Evolutionary conservation across 116 monocot species (phyloP).

Genomic region (Cymodocea nodosa): DNA sequence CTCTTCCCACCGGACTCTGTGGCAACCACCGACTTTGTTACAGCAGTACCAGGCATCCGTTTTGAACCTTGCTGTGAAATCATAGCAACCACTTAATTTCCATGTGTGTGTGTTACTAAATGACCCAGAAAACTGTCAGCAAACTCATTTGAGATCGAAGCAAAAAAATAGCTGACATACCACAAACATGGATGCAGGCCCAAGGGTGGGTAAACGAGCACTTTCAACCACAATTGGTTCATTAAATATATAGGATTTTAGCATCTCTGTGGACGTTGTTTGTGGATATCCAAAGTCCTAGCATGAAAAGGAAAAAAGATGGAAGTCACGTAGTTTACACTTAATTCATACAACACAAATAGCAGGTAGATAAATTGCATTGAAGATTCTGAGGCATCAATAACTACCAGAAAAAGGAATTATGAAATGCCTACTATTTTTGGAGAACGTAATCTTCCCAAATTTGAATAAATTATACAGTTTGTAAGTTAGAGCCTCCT

Average conservation of each 20-base stretch:
- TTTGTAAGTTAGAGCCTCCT: no score
- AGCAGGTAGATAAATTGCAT: not conserved
- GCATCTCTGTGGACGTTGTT: slow-evolving; percentile 86
- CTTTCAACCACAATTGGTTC: slow-evolving; percentile 81
- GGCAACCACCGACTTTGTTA: slow-evolving; percentile 94
- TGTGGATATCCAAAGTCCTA: slow-evolving; percentile 99
- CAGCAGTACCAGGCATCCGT: slow-evolving; percentile 91
- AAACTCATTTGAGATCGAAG: not conserved
- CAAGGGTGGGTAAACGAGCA: slow-evolving; percentile 69
- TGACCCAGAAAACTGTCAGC: not conserved
- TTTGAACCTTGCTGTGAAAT: slow-evolving; percentile 86
- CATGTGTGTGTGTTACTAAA: not conserved
- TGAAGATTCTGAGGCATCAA: not conserved
- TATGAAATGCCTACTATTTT: not conserved
- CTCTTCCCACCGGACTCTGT: slow-evolving; percentile 84
- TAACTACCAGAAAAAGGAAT: not conserved
- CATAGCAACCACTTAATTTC: not conserved
- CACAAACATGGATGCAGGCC: slow-evolving; percentile 97
- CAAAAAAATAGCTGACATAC: slow-evolving; percentile 25
- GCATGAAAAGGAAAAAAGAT: not conserved
- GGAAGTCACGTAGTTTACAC: not conserved
- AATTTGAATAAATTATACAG: no score
- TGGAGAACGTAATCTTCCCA: no score
- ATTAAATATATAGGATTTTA: slow-evolving; percentile 98
- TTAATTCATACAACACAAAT: not conserved